A percentile compares a stretch with the other conserved stretches of the same genome.
Conservation (phyloP, 176 grass and related monocot genomes). For the Puya raimondii region DNA sequence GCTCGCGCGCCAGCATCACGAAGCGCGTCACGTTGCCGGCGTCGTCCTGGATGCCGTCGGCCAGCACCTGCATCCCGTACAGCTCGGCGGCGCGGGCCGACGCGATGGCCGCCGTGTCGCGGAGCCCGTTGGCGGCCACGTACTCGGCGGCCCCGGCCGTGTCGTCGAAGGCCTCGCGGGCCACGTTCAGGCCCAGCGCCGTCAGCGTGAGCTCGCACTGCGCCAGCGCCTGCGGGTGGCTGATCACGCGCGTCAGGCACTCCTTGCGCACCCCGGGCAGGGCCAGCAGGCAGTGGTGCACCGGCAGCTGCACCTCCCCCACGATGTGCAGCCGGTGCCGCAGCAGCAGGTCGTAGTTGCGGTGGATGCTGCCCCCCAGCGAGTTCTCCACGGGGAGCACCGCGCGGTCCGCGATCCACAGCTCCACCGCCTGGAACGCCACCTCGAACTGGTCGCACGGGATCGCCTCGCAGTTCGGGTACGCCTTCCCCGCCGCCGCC, state of each 20-base stretch:
- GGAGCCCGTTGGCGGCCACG: constrained; percentile 50
- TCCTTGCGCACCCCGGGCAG: constrained; percentile 86
- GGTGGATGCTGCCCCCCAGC: constrained; percentile 92
- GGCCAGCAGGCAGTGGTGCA: constrained; percentile 89
- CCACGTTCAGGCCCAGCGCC: constrained; percentile 77
- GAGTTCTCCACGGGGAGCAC: constrained; percentile 94
- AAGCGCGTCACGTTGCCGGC: constrained; percentile 75
- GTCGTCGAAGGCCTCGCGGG: constrained; percentile 96
- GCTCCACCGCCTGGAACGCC: constrained; percentile 84
- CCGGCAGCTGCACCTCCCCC: constrained; percentile 86
- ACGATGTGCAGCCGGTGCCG: constrained; percentile 94
- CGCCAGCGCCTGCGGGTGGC: constrained; percentile 92
- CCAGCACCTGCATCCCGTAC: constrained; percentile 70
- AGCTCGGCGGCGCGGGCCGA: constrained; percentile 79
- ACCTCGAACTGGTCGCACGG: constrained; percentile 99
- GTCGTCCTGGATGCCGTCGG: constrained; percentile 88
- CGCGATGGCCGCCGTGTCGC: constrained; percentile 85
- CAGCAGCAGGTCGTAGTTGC: constrained; percentile 96
- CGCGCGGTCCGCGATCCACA: constrained; percentile 90
- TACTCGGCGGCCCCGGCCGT: constrained; percentile 78
- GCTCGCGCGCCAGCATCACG: constrained; percentile 86
- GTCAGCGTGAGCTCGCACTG: constrained; percentile 96
- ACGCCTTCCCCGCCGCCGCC: constrained; percentile 85
- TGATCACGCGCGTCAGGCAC: constrained; percentile 69
- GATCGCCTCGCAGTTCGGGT: constrained; percentile 65